Conservation (phyloP, 73 alveolate genomes). For the Paramecium primaurelia region DNA sequence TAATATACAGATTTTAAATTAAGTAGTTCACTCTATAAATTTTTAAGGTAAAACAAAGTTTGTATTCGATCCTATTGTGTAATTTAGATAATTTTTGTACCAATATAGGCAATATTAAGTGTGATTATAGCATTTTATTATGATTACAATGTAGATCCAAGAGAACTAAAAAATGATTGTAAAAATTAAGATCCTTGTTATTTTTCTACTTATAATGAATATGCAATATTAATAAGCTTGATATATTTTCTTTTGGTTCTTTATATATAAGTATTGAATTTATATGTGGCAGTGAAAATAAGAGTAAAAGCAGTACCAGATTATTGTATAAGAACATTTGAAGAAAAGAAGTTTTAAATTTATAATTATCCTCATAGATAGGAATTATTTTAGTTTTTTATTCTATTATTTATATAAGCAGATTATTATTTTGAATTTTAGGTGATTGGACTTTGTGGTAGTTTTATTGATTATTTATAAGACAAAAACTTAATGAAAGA, state of each 20-base stretch:
- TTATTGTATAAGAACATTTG: conserved; percentile 20
- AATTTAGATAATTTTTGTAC: not conserved
- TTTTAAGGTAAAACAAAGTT: not conserved
- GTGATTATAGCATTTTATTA: not conserved
- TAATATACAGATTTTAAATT: not conserved
- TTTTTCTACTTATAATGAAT: not conserved
- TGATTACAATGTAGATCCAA: not conserved
- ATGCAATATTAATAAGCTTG: not conserved
- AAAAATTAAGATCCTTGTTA: not conserved
- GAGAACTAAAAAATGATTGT: not conserved
- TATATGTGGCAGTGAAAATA: not conserved
- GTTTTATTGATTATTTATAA: not conserved
- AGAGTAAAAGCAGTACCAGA: conserved; percentile 20
- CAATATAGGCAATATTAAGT: not conserved
- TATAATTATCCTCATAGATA: not conserved
- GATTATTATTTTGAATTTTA: not conserved
- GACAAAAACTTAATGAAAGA: not conserved
- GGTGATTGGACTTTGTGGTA: not conserved
- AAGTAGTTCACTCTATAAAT: not conserved
- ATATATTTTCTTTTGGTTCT: not conserved
- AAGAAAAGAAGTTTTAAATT: not conserved
- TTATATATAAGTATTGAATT: not conserved
- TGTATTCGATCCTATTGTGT: not conserved
- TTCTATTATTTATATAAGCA: not conserved
- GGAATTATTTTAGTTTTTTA: not conserved